These are phyloP conservation scores for Tuber magnatum DNA, from an alignment of 495 filamentous ascomycete genomes.

Conservation along the genomic window DNA sequence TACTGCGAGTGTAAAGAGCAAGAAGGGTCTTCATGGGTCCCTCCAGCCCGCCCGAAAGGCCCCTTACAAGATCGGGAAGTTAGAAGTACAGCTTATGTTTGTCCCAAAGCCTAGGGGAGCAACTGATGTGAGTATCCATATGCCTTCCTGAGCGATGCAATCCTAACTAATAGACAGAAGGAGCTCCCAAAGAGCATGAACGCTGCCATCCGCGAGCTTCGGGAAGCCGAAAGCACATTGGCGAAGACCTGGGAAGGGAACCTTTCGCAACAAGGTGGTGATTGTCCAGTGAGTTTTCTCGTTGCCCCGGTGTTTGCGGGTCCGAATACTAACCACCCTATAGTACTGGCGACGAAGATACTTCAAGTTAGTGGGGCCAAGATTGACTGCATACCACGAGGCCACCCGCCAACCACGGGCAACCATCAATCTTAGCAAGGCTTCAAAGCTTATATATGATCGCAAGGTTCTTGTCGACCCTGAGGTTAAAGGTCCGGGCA, in stretches of 20 bases:
- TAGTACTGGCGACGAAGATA: constrained; percentile 96
- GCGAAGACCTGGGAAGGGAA: constrained; percentile 74
- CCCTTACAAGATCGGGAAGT: constrained; percentile 88
- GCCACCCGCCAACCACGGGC: constrained; percentile 88
- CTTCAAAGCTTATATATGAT: constrained; percentile 89
- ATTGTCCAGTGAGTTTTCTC: constrained; percentile 76
- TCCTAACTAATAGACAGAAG: constrained; percentile 44
- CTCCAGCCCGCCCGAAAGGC: constrained; percentile 58
- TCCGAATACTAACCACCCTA: constrained; percentile 36
- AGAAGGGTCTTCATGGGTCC: constrained; percentile 58
- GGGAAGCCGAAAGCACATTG: constrained; percentile 69
- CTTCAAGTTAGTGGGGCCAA: constrained; percentile 86
- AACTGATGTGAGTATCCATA: constrained; percentile 54
- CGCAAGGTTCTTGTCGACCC: constrained; percentile 71
- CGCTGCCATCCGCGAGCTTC: constrained; percentile 82
- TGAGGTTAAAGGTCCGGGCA: constrained; percentile 64
- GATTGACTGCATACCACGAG: constrained; percentile 93
- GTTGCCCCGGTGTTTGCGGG: constrained; percentile 3
- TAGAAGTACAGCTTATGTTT: constrained; percentile 86
- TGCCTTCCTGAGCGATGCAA: neutral
- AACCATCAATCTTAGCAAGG: constrained; percentile 92
- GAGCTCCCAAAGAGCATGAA: constrained; percentile 99
- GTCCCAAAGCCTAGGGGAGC: constrained; percentile 83
- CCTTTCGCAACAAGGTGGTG: constrained; percentile 91
- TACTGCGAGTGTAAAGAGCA: constrained; percentile 77